Base-by-base conservation (phyloP, 495 filamentous ascomycete species). In the Neurospora sp. region DNA sequence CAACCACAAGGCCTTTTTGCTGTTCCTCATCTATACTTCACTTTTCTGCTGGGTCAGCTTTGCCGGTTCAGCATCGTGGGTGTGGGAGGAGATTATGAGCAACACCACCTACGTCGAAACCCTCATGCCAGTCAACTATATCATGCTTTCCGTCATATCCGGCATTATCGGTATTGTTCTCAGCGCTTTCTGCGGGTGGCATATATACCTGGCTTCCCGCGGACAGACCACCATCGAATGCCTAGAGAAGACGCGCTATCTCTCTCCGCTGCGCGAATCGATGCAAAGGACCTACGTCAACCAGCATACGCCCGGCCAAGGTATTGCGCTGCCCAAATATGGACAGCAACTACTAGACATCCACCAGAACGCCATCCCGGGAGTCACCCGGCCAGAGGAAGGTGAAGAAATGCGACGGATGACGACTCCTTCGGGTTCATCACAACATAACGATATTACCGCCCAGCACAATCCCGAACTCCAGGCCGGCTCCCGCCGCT, bases 201-300 rank as follows among this genome's bases (percentile, higher is more conserved):
- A 99, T 85, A 86, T 98, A 46, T 89, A 91, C 77, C 86, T 99
- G 5, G 93, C 93, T 5, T 83, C 86, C 44, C 85, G 88, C 2
- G 92, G 92, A 4, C 89, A 93, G 78, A 99, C 96, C 6, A 98
- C 96, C 1, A 99, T 99, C 75, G 96, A 99, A 78, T 94, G 90
- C 75, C 81, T 99, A 48, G 96, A 99, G 84, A 97, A 94, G 79
- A 97, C 94, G 0, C 89, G 96, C 48, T 98, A 99, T 79, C 87
- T 97, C 0, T 91, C 90, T 9, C 93, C 94, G 4, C 80, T 96
- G 38, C 88, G 90, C 66, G 91, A 89, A 74, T 86, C 85, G 27
- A 85, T 95, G 80, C 89, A 92, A 73, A 83, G 88, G 78, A 85
- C 87, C 73, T 87, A 85, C 71, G 79, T 86, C 70, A 86, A 88